Percentiles rank a stretch among this genome's conserved stretches.
Evolutionary conservation across 1,284 basidiomycete species (phyloP).

Genomic region (Fomitiporia mediterranea): DNA sequence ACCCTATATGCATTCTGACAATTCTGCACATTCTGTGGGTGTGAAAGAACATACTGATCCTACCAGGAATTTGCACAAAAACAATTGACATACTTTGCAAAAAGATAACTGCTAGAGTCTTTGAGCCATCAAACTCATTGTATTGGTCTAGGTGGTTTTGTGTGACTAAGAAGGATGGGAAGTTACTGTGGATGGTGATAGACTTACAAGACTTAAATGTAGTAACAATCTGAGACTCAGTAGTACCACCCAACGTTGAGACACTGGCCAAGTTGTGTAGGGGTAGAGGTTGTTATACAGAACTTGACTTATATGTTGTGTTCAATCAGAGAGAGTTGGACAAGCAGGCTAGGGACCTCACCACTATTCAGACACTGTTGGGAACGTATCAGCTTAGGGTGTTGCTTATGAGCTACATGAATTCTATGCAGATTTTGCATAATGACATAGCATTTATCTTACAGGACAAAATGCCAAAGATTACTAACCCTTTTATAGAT

Average conservation of each 20-base stretch:
- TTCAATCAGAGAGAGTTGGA: slow-evolving; percentile 27
- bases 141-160: slow-evolving; percentile 40
- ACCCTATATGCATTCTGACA: slow-evolving; percentile 32
- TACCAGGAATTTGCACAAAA: slow-evolving; percentile 32
- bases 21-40: slow-evolving; percentile 35
- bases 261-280: slow-evolving; percentile 31
- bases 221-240: slow-evolving; percentile 27
- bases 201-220: slow-evolving; percentile 29
- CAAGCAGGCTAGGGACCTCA: slow-evolving; percentile 21
- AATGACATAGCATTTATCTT: slow-evolving; percentile 34
- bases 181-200: slow-evolving; percentile 26
- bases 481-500: slow-evolving; percentile 28
- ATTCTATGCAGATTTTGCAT: slow-evolving; percentile 34
- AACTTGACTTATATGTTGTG: slow-evolving; percentile 33
- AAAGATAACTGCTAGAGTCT: slow-evolving; percentile 29
- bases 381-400: slow-evolving; percentile 30
- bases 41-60: slow-evolving; percentile 35
- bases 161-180: slow-evolving; percentile 32
- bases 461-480: slow-evolving; percentile 24
- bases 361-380: slow-evolving; percentile 26
- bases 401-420: slow-evolving; percentile 35
- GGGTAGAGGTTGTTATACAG: slow-evolving; percentile 29
- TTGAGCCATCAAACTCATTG: slow-evolving; percentile 30
- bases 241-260: slow-evolving; percentile 33
- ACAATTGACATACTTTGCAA: slow-evolving; percentile 31